A percentile compares a stretch with the other conserved stretches of the same genome.
These are phyloP conservation scores for Mycosphaerella arachidis DNA, from an alignment of 2,329 filamentous ascomycete genomes.

Conservation along the genomic window DNA sequence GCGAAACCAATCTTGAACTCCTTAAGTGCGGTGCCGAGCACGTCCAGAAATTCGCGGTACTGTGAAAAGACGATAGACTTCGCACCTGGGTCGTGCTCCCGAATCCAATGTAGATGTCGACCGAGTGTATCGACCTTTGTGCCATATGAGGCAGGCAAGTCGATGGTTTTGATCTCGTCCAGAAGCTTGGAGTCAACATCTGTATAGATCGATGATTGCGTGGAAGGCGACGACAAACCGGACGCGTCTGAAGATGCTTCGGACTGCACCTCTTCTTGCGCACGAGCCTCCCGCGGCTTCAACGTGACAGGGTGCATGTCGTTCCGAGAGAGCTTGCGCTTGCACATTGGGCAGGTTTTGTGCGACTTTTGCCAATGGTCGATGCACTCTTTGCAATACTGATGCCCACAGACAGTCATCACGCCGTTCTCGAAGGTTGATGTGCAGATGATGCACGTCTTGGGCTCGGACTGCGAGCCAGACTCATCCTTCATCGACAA, in stretches of 20 bases:
- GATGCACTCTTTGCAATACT: constrained; percentile 88
- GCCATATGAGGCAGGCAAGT: constrained; percentile 67
- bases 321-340: constrained; percentile 57
- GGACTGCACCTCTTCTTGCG: constrained; percentile 52
- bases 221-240: constrained; percentile 13
- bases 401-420: constrained; percentile 82
- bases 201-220: constrained; percentile 61
- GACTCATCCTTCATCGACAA: constrained; percentile 58
- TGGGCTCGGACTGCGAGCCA: constrained; percentile 49
- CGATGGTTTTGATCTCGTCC: constrained; percentile 74
- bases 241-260: constrained; percentile 7
- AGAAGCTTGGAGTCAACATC: constrained; percentile 68
- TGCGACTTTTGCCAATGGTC: constrained; percentile 70
- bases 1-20: constrained; percentile 69
- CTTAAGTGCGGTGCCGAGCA: constrained; percentile 66
- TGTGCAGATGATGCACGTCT: constrained; percentile 83
- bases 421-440: constrained; percentile 70
- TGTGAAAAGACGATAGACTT: constrained; percentile 96
- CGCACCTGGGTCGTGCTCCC: constrained; percentile 75
- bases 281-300: constrained; percentile 68
- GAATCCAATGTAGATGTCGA: constrained; percentile 79
- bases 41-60: constrained; percentile 72
- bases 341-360: constrained; percentile 80
- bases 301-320: constrained; percentile 83
- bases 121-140: constrained; percentile 77